phyloP scores from a whole-genome alignment of 1,284 basidiomycete genomes.

The Inonotus obliquus region DNA sequence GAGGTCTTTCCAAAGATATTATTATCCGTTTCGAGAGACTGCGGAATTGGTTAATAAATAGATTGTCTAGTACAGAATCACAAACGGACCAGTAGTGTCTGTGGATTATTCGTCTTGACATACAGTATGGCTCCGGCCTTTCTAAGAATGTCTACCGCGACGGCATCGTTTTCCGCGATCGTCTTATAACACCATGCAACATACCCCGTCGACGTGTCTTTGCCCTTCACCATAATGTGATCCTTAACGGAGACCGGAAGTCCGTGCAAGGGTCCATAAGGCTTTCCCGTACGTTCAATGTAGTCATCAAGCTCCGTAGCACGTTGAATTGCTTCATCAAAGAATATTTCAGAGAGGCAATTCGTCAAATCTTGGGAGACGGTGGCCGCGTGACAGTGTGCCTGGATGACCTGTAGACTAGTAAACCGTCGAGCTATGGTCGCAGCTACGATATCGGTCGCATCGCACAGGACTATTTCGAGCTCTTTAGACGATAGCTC shows the following conservation, averaged over 20 bases:
- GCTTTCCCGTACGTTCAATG: constrained; percentile 39
- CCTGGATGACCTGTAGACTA: constrained; percentile 31
- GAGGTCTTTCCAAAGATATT: constrained; percentile 48
- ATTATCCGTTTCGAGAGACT: constrained; percentile 47
- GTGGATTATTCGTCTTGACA: constrained; percentile 54
- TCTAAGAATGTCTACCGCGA: constrained; percentile 43
- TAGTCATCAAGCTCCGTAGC: constrained; percentile 49
- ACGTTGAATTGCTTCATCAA: constrained; percentile 45
- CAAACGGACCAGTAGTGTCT: constrained; percentile 42
- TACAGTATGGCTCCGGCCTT: constrained; percentile 53
- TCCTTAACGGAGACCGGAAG: constrained; percentile 55
- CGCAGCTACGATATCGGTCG: constrained; percentile 29
- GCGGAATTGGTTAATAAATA: constrained; percentile 20
- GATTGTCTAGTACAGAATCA: background rate
- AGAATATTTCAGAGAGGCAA: constrained; percentile 54
- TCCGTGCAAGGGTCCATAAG: constrained; percentile 59
- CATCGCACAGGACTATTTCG: constrained; percentile 33
- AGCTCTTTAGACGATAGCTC: constrained; percentile 30
- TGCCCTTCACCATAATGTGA: constrained; percentile 44
- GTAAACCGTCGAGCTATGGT: constrained; percentile 30
- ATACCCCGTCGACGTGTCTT: constrained; percentile 47
- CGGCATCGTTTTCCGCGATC: constrained; percentile 38
- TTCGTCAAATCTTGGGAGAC: constrained; percentile 39
- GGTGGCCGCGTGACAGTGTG: constrained; percentile 33
- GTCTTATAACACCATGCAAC: constrained; percentile 44